phyloP scores from a whole-genome alignment of 495 filamentous ascomycete species.

The Neurospora sublineolata region DNA sequence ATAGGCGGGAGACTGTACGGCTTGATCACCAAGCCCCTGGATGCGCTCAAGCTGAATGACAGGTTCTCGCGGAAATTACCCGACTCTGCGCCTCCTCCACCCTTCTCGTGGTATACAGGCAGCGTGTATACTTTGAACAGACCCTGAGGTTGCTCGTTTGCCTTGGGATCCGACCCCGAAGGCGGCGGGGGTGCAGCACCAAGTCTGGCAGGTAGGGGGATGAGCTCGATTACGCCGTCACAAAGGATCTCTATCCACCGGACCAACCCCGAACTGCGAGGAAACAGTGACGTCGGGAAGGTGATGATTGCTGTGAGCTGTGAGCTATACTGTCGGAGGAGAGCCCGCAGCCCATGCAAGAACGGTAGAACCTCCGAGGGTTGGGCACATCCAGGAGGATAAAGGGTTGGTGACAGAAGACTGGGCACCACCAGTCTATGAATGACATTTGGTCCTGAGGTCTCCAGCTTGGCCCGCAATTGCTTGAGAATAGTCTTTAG shows the following conservation, averaged over 20 bases:
- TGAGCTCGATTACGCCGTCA: slow-evolving; percentile 81
- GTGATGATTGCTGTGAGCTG: slow-evolving; percentile 67
- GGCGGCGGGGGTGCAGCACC: slow-evolving; percentile 36
- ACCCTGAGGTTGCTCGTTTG: slow-evolving; percentile 73
- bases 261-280: slow-evolving; percentile 63
- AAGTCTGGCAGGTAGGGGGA: slow-evolving; percentile 65
- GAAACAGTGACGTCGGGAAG: slow-evolving; percentile 68
- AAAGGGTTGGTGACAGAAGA: slow-evolving; percentile 73
- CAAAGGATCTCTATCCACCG: slow-evolving; percentile 80
- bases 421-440: slow-evolving; percentile 79
- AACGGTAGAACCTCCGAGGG: slow-evolving; percentile 73
- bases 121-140: slow-evolving; percentile 72
- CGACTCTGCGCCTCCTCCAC: slow-evolving; percentile 60
- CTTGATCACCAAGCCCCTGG: slow-evolving; percentile 70
- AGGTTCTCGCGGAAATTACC: slow-evolving; percentile 68
- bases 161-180: slow-evolving; percentile 24
- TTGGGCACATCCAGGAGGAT: slow-evolving; percentile 51
- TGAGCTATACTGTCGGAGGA: slow-evolving; percentile 54
- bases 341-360: slow-evolving; percentile 63
- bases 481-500: slow-evolving; percentile 53
- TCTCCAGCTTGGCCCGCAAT: slow-evolving; percentile 45
- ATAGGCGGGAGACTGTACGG: slow-evolving; percentile 83
- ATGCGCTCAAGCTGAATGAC: slow-evolving; percentile 77
- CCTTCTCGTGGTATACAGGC: slow-evolving; percentile 77
- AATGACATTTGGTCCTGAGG: slow-evolving; percentile 46